These are phyloP conservation scores for Neurospora sp. DNA, from an alignment of 495 filamentous ascomycete species.

Conservation along the genomic window DNA sequence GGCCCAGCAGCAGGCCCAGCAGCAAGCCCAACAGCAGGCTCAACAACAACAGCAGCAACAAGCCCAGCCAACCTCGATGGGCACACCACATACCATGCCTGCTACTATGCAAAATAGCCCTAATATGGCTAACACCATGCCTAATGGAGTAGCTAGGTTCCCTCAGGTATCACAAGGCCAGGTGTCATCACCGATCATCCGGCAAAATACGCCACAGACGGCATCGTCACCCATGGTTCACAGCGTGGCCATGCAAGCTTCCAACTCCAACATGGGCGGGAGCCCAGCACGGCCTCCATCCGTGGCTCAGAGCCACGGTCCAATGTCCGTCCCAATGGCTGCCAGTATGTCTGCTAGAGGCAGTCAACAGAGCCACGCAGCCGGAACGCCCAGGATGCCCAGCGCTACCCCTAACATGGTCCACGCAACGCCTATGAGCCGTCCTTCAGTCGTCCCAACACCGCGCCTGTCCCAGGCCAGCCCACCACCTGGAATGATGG, in stretches of 20 bases:
- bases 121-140: constrained; percentile 20
- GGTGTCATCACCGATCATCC: constrained; percentile 67
- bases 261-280: constrained; percentile 68
- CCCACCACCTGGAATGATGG: constrained; percentile 49
- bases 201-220: constrained; percentile 69
- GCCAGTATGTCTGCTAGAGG: constrained; percentile 64
- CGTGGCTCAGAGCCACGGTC: constrained; percentile 59
- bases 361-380: constrained; percentile 68
- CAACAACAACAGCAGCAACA: constrained; percentile 15
- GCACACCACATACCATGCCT: not conserved
- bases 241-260: constrained; percentile 66
- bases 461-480: constrained; percentile 65
- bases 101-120: not conserved
- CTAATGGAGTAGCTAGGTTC: constrained; percentile 47
- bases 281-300: constrained; percentile 71
- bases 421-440: constrained; percentile 60
- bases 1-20: constrained; percentile 24
- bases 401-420: constrained; percentile 69
- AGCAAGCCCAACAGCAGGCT: constrained; percentile 30
- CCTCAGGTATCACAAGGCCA: constrained; percentile 54
- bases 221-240: constrained; percentile 67
- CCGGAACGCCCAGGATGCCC: constrained; percentile 72
- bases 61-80: not conserved
- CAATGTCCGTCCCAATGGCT: constrained; percentile 50
- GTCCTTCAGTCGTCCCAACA: constrained; percentile 54